Base-by-base conservation (phyloP, 2,329 filamentous ascomycete species). In the Davidsoniella eucalypti region DNA sequence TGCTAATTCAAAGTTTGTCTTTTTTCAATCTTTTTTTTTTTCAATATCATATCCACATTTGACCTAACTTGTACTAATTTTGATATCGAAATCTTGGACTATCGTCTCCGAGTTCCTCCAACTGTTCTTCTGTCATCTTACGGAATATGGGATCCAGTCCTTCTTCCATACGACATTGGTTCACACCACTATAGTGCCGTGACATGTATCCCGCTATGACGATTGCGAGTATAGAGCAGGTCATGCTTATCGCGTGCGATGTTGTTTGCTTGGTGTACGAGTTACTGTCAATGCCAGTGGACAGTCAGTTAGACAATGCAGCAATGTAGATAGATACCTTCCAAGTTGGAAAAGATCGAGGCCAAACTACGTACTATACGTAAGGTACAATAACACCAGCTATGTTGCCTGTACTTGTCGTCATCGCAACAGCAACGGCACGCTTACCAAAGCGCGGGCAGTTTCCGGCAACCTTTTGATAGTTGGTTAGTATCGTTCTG, bases 1-100 rank as follows among this genome's bases (percentile, higher is more conserved):
- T 53, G 51, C 51, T 53, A 53, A 16, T 21, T 21, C 21, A 21
- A 5, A 21, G 21, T 21, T 21, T 21, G 3, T 21, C 21, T 33
- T 33, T 33, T 12, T 33, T 29, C 7, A 4, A 7, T 8, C 2
- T 29, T 29, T 10, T 33, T 5, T 29, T 12, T 33, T 33, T 33
- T 33, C 26, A 33, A 9, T 33, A 12, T 33, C 26, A 9, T 33
- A 21, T 33, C 3, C 7, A 12, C 5, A 33, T 33, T 33, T 3
- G 10, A 10, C 1, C 14, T 41, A 16, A 12, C 36, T 10, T 41
- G n/a, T 41, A 12, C 14, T 25, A 43, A 18, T 18, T 43, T n/a
- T 43, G 40, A 25, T 43, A 43, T 1, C 18, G 40, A 18, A 43
- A 43, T 25, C 40, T 18, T 8, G 40, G 40, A 18, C 40, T 43